Evolutionary conservation across 108 stramenopile species (phyloP).

Genomic region (Skeletonema costatum): DNA sequence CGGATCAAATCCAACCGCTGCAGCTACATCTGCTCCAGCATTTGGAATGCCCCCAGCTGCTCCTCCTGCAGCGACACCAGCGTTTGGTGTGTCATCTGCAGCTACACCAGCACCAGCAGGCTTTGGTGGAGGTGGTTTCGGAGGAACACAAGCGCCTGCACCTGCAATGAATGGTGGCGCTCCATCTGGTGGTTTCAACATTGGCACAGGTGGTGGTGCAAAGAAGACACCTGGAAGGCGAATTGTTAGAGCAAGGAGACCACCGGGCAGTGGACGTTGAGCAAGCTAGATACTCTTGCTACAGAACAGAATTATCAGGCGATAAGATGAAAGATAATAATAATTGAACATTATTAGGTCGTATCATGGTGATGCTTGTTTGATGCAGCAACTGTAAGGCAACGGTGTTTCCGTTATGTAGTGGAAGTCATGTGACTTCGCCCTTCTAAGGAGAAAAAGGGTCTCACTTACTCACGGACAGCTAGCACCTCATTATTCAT

Average conservation of each 20-base stretch:
- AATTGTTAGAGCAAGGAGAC: slow-evolving; percentile 1
- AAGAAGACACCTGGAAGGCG: slow-evolving; percentile 12
- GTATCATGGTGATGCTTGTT: neutral
- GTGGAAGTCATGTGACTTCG: too few species aligned
- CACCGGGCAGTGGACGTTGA: neutral
- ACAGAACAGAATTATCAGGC: neutral
- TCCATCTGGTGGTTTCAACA: slow-evolving; percentile 1
- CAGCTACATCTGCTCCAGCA: neutral
- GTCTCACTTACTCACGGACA: too few species aligned
- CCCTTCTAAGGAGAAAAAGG: too few species aligned
- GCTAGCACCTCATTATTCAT: too few species aligned
- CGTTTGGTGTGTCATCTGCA: neutral
- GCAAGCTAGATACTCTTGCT: neutral
- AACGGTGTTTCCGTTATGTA: too few species aligned
- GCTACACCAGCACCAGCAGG: slow-evolving; percentile 1
- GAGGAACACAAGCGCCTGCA: neutral
- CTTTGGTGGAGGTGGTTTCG: slow-evolving; percentile 10
- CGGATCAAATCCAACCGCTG: neutral
- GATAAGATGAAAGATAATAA: neutral
- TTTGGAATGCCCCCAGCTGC: neutral
- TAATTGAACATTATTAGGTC: neutral
- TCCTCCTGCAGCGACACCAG: neutral
- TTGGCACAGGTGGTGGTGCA: slow-evolving; percentile 4
- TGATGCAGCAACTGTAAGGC: too few species aligned
- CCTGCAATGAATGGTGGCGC: neutral